Evolutionary conservation across 73 alveolate genomes (phyloP), one percentile per base, ranked within the genome.

Genomic region (Stentor roeselii): DNA sequence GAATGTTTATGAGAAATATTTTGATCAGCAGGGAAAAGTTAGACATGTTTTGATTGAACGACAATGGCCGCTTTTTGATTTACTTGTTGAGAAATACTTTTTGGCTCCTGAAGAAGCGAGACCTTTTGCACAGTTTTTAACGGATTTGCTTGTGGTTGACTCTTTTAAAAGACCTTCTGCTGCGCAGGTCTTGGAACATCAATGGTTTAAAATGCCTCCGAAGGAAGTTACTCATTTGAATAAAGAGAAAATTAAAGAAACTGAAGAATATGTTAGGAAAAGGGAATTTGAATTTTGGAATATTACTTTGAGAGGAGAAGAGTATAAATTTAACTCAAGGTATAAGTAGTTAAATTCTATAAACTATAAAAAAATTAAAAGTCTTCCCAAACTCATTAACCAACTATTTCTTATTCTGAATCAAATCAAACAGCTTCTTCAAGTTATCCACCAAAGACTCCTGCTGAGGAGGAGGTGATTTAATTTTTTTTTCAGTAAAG

Each of bases 81-180:
- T 93, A 34, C 86, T 95, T 75, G 75, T 90, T 40, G 97, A 90
- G 60, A 91, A 89, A 21, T 50, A 50, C 21, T 6, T 6, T 6
- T 11, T 50, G 6, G 21, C 21, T 50, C 67, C 67, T 50, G 67
- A 50, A 37, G 97, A 93, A 84, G 97, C 98, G 3, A 86, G 90
- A 82, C 41, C 93, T 75, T 86, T 94, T 41, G 84, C 92, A 27
- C 96, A 93, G 82, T 94, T 94, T 90, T 38, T 94, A 27, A 75
- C 82, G 58, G 93, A 92, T 27, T 90, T 93, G 96, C 86, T 94
- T n/a, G 83, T 58, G 58, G 86, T 88, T 90, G 84, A 89, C 60
- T 89, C 90, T 14, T 84, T 86, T 39, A 94, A 94, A 86, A 84
- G 97, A 60, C 95, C 98, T 6, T 74, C 93, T 2, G 97, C 98